Conservation (phyloP, 257 asterid genomes). For the Solanum chiquidenum region DNA sequence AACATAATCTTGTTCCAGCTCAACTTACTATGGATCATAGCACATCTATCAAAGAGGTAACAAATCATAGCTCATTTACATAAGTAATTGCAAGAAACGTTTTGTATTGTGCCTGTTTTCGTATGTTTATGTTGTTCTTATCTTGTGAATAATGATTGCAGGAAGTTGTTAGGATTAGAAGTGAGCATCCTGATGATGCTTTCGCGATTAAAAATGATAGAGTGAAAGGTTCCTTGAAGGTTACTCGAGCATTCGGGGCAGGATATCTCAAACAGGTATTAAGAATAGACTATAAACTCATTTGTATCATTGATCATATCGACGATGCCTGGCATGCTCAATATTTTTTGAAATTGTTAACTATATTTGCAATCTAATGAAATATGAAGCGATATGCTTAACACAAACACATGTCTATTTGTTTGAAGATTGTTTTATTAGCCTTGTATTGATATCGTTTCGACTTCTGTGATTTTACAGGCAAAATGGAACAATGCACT, state of each 20-base stretch:
- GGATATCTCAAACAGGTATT: constrained; percentile 83
- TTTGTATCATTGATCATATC: not conserved
- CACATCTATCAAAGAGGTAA: constrained; percentile 72
- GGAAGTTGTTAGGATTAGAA: constrained; percentile 71
- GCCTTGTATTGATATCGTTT: not conserved
- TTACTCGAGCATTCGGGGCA: constrained; percentile 95
- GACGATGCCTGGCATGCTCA: not conserved
- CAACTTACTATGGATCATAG: constrained; percentile 92
- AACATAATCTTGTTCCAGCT: constrained; percentile 35
- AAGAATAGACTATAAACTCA: not conserved
- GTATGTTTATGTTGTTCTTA: not conserved
- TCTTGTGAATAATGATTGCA: constrained; percentile 16
- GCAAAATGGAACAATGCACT: constrained; percentile 92
- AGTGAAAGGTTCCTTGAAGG: constrained; percentile 87
- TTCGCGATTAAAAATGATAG: constrained; percentile 56
- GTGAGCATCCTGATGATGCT: constrained; percentile 69
- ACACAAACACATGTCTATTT: not conserved
- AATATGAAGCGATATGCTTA: not conserved
- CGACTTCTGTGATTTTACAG: constrained; percentile 29
- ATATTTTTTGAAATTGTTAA: not conserved
- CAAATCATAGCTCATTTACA: not conserved
- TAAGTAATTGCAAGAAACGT: not conserved
- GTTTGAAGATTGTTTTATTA: not conserved
- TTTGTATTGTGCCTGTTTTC: not conserved
- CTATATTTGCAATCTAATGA: not conserved